phyloP scores from a whole-genome alignment of 2,329 filamentous ascomycete species.

The Aurifilum marmelostoma region DNA sequence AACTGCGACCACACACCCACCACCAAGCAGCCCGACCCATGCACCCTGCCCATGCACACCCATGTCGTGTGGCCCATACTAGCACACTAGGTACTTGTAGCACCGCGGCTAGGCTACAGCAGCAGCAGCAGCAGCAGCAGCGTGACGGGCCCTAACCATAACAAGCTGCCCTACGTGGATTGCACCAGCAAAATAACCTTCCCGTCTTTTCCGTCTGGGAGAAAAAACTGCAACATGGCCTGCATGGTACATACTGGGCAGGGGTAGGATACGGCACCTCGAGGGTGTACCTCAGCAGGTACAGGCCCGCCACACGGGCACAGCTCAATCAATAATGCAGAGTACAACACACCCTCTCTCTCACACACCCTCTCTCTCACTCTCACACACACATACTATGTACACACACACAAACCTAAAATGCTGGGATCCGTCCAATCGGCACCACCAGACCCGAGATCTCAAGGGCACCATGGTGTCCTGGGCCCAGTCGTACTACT shows the following conservation, averaged over 20 bases:
- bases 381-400: not conserved
- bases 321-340: not conserved
- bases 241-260: not conserved
- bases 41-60: not conserved
- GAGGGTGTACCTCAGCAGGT: no score
- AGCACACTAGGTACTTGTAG: no score
- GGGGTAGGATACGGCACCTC: no score
- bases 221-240: not conserved
- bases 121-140: not conserved
- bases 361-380: not conserved
- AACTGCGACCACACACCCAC: not conserved
- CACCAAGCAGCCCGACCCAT: not conserved
- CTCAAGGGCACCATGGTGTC: not conserved
- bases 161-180: not conserved
- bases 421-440: not conserved
- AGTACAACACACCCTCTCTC: no score
- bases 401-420: not conserved
- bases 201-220: not conserved
- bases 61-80: not conserved
- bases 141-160: not conserved
- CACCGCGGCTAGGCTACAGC: not conserved
- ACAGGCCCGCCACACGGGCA: not conserved
- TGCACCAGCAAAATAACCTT: slow-evolving; percentile 4
- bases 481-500: not conserved
- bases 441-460: slow-evolving; percentile 6